These are phyloP conservation scores for Penicillium sp. DNA, from an alignment of 2,329 filamentous ascomycete genomes.

Conservation along the genomic window DNA sequence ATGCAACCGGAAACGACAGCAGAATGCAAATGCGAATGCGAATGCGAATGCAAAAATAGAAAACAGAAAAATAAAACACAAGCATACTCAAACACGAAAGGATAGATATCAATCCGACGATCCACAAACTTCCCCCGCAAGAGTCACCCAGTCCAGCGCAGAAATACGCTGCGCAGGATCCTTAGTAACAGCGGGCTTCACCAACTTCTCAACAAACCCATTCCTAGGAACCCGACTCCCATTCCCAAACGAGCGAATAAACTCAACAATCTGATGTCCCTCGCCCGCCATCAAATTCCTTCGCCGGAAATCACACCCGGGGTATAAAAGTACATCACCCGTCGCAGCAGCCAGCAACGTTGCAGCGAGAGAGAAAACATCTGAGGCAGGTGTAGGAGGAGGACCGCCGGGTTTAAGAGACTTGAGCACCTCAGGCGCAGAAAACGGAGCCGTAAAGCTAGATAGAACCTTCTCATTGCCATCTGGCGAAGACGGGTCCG, in stretches of 20 bases:
- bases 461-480: slow-evolving; percentile 34
- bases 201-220: slow-evolving; percentile 44
- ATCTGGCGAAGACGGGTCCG: slow-evolving; percentile 11
- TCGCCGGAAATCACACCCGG: slow-evolving; percentile 44
- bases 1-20: slow-evolving; percentile 8
- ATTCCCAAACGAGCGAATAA: slow-evolving; percentile 41
- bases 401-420: slow-evolving; percentile 40
- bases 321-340: slow-evolving; percentile 50
- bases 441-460: slow-evolving; percentile 50
- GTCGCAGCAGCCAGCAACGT: slow-evolving; percentile 51
- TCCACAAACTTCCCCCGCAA: slow-evolving; percentile 18
- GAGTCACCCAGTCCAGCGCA: slow-evolving; percentile 36
- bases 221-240: slow-evolving; percentile 45
- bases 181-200: slow-evolving; percentile 46
- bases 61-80: slow-evolving; percentile 7
- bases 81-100: neutral
- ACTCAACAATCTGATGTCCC: slow-evolving; percentile 48
- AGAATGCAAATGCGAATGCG: slow-evolving; percentile 2
- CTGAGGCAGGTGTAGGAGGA: slow-evolving; percentile 44
- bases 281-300: slow-evolving; percentile 48
- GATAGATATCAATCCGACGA: slow-evolving; percentile 6
- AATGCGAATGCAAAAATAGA: slow-evolving; percentile 7
- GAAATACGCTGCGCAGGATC: slow-evolving; percentile 38
- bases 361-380: slow-evolving; percentile 52
- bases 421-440: slow-evolving; percentile 49